Evolutionary conservation across 441 rosid species (phyloP).

Genomic region (Dalechampia spathulata): DNA sequence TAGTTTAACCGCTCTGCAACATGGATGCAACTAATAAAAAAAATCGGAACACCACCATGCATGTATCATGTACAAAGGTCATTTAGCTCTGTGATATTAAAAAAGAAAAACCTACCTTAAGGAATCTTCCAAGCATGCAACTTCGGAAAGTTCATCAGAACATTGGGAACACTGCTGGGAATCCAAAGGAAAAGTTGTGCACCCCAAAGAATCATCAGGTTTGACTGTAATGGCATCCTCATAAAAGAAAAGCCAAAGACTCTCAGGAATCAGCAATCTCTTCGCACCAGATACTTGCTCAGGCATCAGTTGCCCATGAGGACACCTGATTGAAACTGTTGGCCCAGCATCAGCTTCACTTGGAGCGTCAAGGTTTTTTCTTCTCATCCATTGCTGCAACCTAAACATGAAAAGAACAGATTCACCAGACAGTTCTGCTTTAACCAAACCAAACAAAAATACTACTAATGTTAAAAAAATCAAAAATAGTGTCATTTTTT

Average conservation of each 20-base stretch:
- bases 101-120: slow-evolving; percentile 43
- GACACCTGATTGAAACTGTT: slow-evolving; percentile 64
- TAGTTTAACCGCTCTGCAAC: slow-evolving; percentile 67
- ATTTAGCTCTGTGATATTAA: too few relatives aligned
- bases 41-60: not conserved
- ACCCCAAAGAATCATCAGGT: slow-evolving; percentile 56
- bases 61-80: not conserved
- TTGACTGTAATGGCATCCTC: slow-evolving; percentile 67
- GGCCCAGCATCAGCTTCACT: slow-evolving; percentile 96
- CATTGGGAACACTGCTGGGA: slow-evolving; percentile 66
- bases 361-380: slow-evolving; percentile 90
- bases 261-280: slow-evolving; percentile 77
- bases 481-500: too few relatives aligned
- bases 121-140: slow-evolving; percentile 83
- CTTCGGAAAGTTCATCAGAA: slow-evolving; percentile 78
- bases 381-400: slow-evolving; percentile 96
- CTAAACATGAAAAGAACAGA: slow-evolving; percentile 26
- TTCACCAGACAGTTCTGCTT: slow-evolving; percentile 1
- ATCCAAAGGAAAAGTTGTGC: slow-evolving; percentile 52
- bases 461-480: not conserved
- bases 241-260: slow-evolving; percentile 78
- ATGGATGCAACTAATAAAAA: slow-evolving; percentile 23
- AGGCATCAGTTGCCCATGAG: slow-evolving; percentile 78
- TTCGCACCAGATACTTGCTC: slow-evolving; percentile 93
- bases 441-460: not conserved